Evolutionary conservation across 108 stramenopile genomes (phyloP).

Genomic region (Craspedostauros australis): DNA sequence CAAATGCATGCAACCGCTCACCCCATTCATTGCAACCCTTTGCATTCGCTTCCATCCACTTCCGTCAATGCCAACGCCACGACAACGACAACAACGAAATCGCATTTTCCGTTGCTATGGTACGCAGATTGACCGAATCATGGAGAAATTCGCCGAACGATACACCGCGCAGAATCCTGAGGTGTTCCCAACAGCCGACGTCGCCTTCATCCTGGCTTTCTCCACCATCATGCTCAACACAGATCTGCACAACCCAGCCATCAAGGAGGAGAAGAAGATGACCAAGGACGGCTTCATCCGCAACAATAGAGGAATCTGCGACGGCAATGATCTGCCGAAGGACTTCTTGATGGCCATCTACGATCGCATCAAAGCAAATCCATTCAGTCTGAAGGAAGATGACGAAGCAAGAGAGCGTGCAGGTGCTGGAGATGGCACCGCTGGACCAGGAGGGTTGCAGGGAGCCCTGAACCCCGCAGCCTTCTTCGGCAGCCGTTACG

Average conservation of each 20-base stretch:
- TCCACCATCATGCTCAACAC: slow-evolving; percentile 99
- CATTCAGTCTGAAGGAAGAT: slow-evolving; percentile 97
- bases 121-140: slow-evolving; percentile 93
- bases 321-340: slow-evolving; percentile 89
- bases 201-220: slow-evolving; percentile 97
- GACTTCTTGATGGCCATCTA: slow-evolving; percentile 89
- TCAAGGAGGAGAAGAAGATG: slow-evolving; percentile 91
- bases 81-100: no score
- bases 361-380: slow-evolving; percentile 87
- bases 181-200: slow-evolving; percentile 91
- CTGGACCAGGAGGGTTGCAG: slow-evolving; percentile 15
- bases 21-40: not conserved
- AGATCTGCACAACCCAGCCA: slow-evolving; percentile 96
- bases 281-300: slow-evolving; percentile 91
- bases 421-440: slow-evolving; percentile 28
- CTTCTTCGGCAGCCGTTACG: slow-evolving; percentile 69
- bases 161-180: slow-evolving; percentile 82
- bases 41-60: not conserved
- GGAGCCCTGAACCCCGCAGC: slow-evolving; percentile 39
- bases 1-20: no score
- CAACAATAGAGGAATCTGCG: slow-evolving; percentile 95
- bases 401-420: slow-evolving; percentile 73
- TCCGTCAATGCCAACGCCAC: not conserved
- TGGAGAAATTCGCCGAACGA: slow-evolving; percentile 98
- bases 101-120: not conserved